Base-by-base conservation (phyloP, 2,329 filamentous ascomycete species). In the Epichloe coenophiala region DNA sequence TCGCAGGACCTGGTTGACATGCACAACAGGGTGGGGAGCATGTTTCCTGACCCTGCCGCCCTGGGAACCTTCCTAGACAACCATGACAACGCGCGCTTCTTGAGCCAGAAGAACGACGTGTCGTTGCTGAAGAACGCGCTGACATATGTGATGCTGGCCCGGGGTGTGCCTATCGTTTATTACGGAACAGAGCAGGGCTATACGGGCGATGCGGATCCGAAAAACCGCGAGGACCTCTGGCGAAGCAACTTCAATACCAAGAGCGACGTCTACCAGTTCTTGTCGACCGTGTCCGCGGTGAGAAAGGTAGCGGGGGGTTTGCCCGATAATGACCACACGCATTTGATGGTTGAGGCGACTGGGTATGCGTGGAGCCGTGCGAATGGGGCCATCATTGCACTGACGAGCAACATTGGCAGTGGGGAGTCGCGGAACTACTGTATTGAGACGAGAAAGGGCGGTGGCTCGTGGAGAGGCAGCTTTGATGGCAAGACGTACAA, bases 171-270 rank as follows among this genome's bases (percentile, higher is more conserved):
- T 1, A 78, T 83, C 50, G 70, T 84, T 36, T 85, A 84, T 63
- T 74, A 82, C 56, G 81, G 81, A 31, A 77, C 81, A 54, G 81
- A 84, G 63, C 81, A 84, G 58, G 77, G 75, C 53, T 80, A 73
- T 60, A 61, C 67, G 2, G 70, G 68, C n/a, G 68, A 62, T 38
- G 65, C 64, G 44, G 76, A 76, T 8, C 65, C 71, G 0, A 71
- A 69, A 47, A 74, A 75, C 57, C 75, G 78, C n/a, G 77, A 81
- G 59, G 75, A 78, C 7, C 67, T 77, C 41, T 83, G 79, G 80
- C 62, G 72, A 11, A 75, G 73, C 11, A 65, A 64, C 6, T 82
- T 74, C 61, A 58, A 68, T 53, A 74, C 67, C 1, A 55, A 64
- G 4, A 56, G 69, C 7, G 68, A 72, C 27, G 63, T 80, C 12